These are phyloP conservation scores for Xylaria sp. DNA, from an alignment of 2,329 filamentous ascomycete species.

Conservation along the genomic window DNA sequence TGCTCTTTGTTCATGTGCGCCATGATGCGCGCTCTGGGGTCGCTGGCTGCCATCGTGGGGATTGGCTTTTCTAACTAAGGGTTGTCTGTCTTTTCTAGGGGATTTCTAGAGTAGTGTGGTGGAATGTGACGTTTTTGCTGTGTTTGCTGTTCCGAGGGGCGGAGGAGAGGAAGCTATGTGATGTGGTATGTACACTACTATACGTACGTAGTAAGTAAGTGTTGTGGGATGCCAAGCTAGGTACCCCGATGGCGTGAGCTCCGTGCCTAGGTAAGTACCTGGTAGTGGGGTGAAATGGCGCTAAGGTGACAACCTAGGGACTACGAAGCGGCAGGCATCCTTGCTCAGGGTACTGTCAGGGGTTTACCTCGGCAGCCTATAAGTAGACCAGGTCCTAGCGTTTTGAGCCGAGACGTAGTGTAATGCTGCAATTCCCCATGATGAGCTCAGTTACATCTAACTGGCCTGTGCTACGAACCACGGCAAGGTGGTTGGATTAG, in stretches of 20 bases:
- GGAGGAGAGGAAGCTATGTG: neutral
- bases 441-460: too few relatives aligned
- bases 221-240: neutral
- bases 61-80: neutral
- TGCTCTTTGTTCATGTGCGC: slow-evolving; percentile 91
- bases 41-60: slow-evolving; percentile 50
- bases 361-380: neutral
- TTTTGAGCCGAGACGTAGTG: neutral
- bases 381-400: neutral
- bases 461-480: too few relatives aligned
- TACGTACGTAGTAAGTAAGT: too few relatives aligned
- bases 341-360: neutral
- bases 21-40: slow-evolving; percentile 71
- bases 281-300: neutral
- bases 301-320: neutral
- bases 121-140: too few relatives aligned
- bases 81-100: neutral
- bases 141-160: neutral
- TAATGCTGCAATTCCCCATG: too few relatives aligned
- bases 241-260: neutral
- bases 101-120: neutral
- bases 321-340: neutral
- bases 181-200: too few relatives aligned
- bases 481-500: neutral
- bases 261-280: too few relatives aligned